Base-by-base conservation (phyloP, 73 alveolate genomes). In the Blepharisma stoltei region DNA sequence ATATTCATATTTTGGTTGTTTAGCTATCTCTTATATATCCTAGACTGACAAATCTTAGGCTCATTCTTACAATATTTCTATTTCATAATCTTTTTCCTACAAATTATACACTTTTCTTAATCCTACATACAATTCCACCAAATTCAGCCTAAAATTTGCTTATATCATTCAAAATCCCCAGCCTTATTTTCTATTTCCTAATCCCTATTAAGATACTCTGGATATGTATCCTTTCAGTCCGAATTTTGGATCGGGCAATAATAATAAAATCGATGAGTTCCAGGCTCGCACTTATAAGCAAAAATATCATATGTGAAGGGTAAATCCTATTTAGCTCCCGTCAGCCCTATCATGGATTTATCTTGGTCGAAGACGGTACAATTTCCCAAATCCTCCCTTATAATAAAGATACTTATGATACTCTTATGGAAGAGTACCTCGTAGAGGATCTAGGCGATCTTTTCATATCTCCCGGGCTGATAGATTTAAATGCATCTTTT, bases 401-500 rank as follows among this genome's bases (percentile, higher is more conserved):
- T 2, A 14, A n/a, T 25, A 38, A 60, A 60, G 23, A 14, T 60
- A 18, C 38, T n/a, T 38, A 25, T 18, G 66, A 52, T 52, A 52
- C 23, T 52, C 73, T 60, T 20, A 11, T 38, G 14, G 46, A 14
- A 9, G 73, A 25, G 23, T 60, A 25, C 46, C n/a, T 14, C 2
- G 18, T 60, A 1, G 73, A 60, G 23, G 73, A 60, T 25, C 73
- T 60, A 14, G 73, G 73, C 38, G 11, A 14, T 14, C 73, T 60
- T 14, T 25, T 20, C 23, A 25, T 60, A 14, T 60, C 23, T 20
- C 73, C 73, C 14, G 73, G 73, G 45, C 73, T 60, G 18, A 25
- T 60, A 14, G 73, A 60, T 38, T 20, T 60, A 25, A 60, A 60
- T 25, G 73, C 23, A 18, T 18, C 48, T 25, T 60, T 60, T 60